Evolutionary conservation across 164 flowering plant genomes (phyloP).

Genomic region (Dillenia turbinata): DNA sequence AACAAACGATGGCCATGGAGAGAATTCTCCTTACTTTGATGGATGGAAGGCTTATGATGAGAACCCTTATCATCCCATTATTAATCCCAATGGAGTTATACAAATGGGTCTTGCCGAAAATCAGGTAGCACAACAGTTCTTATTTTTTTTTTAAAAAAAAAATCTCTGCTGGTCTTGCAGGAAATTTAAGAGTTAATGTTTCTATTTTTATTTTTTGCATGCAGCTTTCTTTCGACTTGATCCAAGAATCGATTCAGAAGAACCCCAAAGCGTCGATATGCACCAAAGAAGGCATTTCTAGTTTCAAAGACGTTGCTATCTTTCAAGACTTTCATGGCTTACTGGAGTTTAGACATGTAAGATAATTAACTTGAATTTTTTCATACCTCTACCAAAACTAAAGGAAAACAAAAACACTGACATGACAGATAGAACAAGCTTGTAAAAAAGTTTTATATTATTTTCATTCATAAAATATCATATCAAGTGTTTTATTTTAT

Average conservation of each 20-base stretch:
- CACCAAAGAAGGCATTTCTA: conserved; percentile 15
- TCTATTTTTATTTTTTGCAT: background rate
- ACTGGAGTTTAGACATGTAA: conserved; percentile 21
- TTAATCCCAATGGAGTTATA: conserved; percentile 25
- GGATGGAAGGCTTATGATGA: conserved; percentile 33
- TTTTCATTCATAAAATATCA: too few species aligned
- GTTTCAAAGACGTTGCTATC: conserved; percentile 27
- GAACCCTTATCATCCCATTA: conserved; percentile 22
- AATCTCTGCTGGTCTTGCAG: background rate
- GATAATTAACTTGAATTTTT: background rate
- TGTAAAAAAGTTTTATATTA: too few species aligned
- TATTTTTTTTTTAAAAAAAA: too few species aligned
- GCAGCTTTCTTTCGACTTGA: conserved; percentile 29
- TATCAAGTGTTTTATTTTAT: too few species aligned
- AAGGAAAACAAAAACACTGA: too few species aligned
- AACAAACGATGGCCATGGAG: conserved; percentile 25
- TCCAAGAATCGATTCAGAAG: conserved; percentile 18
- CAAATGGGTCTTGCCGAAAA: conserved; percentile 39
- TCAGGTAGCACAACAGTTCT: conserved; percentile 14
- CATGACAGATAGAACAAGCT: too few species aligned
- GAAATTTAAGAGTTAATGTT: background rate
- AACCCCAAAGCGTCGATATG: conserved; percentile 16
- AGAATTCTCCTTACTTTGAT: conserved; percentile 26
- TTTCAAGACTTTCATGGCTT: conserved; percentile 38
- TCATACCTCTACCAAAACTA: too few species aligned